Conservation (phyloP, 1,284 basidiomycete species). For the Cutaneotrichosporon cutaneum region DNA sequence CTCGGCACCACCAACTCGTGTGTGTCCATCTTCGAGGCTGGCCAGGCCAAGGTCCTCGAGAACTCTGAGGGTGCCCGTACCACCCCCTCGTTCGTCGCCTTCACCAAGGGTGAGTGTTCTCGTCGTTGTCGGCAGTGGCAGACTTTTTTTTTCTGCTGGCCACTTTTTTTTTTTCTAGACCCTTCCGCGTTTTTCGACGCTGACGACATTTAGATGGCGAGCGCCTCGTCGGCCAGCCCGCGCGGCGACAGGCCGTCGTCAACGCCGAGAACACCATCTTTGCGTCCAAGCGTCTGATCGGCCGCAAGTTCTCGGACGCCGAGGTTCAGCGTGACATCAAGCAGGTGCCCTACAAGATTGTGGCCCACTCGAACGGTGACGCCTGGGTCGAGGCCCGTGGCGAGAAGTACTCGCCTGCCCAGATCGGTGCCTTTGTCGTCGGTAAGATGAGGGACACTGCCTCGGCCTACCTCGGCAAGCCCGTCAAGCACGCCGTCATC, state of each 20-base stretch:
- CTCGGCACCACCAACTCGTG: conserved; percentile 71
- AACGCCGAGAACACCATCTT: conserved; percentile 93
- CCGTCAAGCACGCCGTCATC: conserved; percentile 93
- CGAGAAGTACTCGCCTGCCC: conserved; percentile 61
- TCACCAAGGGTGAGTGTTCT: conserved; percentile 70
- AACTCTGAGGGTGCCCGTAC: conserved; percentile 97
- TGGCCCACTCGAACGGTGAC: conserved; percentile 62
- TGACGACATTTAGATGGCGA: conserved; percentile 62
- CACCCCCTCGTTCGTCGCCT: conserved; percentile 96
- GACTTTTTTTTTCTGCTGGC: neutral
- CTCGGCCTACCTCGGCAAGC: conserved; percentile 86
- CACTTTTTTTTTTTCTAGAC: neutral
- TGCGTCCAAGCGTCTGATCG: conserved; percentile 95
- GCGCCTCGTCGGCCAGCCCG: conserved; percentile 90
- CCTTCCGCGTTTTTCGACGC: conserved; percentile 4
- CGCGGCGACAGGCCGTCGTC: conserved; percentile 95
- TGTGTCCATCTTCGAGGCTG: conserved; percentile 93
- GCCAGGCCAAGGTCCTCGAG: conserved; percentile 91
- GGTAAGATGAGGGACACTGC: conserved; percentile 96
- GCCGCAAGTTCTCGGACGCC: conserved; percentile 86
- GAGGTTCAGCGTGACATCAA: conserved; percentile 89
- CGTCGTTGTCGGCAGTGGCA: neutral
- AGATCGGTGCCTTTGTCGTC: conserved; percentile 77
- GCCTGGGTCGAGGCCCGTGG: conserved; percentile 71
- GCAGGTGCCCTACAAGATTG: conserved; percentile 69